phyloP scores from a whole-genome alignment of 2,329 filamentous ascomycete genomes.

The Pseudogymnoascus sp. region DNA sequence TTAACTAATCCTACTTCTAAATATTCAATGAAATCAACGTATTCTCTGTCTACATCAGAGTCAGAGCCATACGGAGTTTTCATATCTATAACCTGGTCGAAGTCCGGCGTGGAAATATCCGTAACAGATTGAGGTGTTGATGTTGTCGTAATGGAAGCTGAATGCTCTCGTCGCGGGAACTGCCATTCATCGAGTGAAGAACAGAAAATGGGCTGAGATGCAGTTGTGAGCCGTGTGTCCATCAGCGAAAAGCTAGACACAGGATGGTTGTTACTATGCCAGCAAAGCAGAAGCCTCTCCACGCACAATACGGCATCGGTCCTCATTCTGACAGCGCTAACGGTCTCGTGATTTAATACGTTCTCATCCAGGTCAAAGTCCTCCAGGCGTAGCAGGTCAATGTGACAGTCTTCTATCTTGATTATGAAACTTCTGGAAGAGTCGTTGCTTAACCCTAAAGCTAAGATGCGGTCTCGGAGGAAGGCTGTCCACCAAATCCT shows the following conservation, averaged over 20 bases:
- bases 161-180: background rate
- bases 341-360: background rate
- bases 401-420: conserved; percentile 11
- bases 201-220: background rate
- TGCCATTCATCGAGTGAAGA: background rate
- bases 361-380: conserved; percentile 14
- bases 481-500: conserved; percentile 2
- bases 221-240: background rate
- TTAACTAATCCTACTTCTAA: background rate
- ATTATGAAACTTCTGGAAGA: background rate
- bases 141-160: background rate
- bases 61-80: background rate
- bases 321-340: conserved; percentile 3
- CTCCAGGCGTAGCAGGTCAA: conserved; percentile 12
- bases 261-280: conserved; percentile 10
- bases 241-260: background rate
- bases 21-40: background rate
- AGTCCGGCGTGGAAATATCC: background rate
- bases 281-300: conserved; percentile 13
- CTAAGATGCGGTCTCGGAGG: background rate
- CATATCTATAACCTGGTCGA: background rate
- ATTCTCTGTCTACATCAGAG: background rate
- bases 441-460: background rate
- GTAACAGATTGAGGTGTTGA: background rate
- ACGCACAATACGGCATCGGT: conserved; percentile 9